Evolutionary conservation across 1,139 yeast genomes (phyloP).

Genomic region (Magnusiomyces tetraspermus): DNA sequence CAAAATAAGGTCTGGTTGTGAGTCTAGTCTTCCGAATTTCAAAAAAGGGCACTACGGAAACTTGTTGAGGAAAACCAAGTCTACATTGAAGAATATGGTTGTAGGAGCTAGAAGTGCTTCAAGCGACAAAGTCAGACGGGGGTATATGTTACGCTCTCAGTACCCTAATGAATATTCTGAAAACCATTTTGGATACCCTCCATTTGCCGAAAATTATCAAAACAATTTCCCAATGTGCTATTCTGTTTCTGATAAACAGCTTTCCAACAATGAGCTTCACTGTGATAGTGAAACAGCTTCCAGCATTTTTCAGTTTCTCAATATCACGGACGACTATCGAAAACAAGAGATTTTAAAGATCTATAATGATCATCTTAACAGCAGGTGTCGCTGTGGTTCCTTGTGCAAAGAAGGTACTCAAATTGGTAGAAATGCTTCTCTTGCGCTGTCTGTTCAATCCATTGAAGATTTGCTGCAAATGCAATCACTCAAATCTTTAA

Average conservation of each 20-base stretch:
- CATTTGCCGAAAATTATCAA: too few relatives aligned
- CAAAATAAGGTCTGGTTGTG: too few relatives aligned
- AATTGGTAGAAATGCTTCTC: not conserved
- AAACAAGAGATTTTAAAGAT: not conserved
- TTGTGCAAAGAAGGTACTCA: not conserved
- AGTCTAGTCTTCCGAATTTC: too few relatives aligned
- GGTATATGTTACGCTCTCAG: too few relatives aligned
- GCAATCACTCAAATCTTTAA: not conserved
- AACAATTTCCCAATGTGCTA: too few relatives aligned
- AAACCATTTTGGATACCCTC: too few relatives aligned
- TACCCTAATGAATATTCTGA: too few relatives aligned
- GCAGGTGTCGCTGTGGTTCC: not conserved
- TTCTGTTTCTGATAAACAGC: too few relatives aligned
- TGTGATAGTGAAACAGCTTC: not conserved
- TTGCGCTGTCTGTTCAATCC: not conserved
- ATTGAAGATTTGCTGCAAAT: not conserved
- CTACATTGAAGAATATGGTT: too few relatives aligned
- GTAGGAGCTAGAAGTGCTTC: not conserved
- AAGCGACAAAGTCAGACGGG: not conserved
- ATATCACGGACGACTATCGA: not conserved
- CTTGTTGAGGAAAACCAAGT: not conserved
- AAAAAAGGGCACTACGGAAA: too few relatives aligned
- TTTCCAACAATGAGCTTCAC: too few relatives aligned
- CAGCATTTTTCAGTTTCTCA: not conserved
- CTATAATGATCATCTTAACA: not conserved